Conservation (phyloP, 495 filamentous ascomycete species). For the Lentithecium fluviatile region DNA sequence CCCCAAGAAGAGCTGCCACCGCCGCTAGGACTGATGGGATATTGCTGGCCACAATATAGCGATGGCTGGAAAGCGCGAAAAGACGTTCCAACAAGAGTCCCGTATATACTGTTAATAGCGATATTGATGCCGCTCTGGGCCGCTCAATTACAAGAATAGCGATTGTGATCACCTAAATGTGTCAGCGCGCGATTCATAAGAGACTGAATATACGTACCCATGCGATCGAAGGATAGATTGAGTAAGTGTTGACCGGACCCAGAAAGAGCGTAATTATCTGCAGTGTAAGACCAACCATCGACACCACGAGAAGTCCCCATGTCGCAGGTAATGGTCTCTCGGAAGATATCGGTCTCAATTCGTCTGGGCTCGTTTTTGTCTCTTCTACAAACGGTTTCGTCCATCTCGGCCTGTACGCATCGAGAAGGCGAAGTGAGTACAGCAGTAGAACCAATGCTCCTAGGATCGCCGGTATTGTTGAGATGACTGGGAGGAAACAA, state of each 20-base stretch:
- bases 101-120: slow-evolving; percentile 43
- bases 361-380: slow-evolving; percentile 38
- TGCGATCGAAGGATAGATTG: slow-evolving; percentile 43
- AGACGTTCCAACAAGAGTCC: slow-evolving; percentile 42
- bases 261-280: slow-evolving; percentile 47
- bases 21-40: slow-evolving; percentile 46
- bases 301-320: slow-evolving; percentile 46
- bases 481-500: slow-evolving; percentile 52
- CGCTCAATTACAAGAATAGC: slow-evolving; percentile 51
- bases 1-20: slow-evolving; percentile 45
- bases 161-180: slow-evolving; percentile 45
- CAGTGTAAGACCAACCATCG: slow-evolving; percentile 45
- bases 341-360: slow-evolving; percentile 38
- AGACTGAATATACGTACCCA: slow-evolving; percentile 47
- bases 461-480: slow-evolving; percentile 48
- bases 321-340: slow-evolving; percentile 39
- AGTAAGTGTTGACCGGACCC: slow-evolving; percentile 33
- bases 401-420: slow-evolving; percentile 50
- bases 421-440: slow-evolving; percentile 40
- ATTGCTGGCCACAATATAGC: slow-evolving; percentile 35
- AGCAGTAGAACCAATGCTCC: slow-evolving; percentile 45
- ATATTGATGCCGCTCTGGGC: slow-evolving; percentile 48
- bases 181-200: slow-evolving; percentile 1
- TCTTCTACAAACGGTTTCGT: slow-evolving; percentile 52
- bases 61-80: slow-evolving; percentile 42